Base-by-base conservation (phyloP, 2,329 filamentous ascomycete genomes). In the Shiraia sp. region DNA sequence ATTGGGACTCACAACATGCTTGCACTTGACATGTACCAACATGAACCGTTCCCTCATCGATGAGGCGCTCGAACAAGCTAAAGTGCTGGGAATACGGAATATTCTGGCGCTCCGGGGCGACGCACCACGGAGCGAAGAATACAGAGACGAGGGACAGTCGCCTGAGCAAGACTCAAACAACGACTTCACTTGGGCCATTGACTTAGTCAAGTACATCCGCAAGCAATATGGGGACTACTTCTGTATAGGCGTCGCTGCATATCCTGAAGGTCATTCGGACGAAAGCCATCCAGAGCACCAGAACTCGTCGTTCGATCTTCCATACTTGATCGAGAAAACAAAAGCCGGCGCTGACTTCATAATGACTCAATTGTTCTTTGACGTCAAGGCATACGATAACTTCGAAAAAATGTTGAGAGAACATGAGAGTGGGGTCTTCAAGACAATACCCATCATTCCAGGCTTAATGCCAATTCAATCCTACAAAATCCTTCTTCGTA, bases 281-380 rank as follows among this genome's bases (percentile, higher is more conserved):
- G 90, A 95, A 69, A 89, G 85, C 47, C 86, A 95, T 68, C 92
- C 92, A 1, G 88, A 95, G 60, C 80, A 87, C 49, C 83, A 86
- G 63, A 78, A 79, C 54, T 76, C 80, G 0, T 66, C 69, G 40
- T 73, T 75, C 38, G 93, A 99, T 71, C 72, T 99, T 45, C 88
- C 91, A 1, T 95, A 87, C 61, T 77, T 99, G 39, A 82, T 95
- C 9, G 90, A 96, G 55, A 99, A 99, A 78, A 87, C 86, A 1
- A 78, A 86, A 57, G 93, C 93, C 3, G 93, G 93, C 1, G 93
- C 91, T 36, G 91, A 97, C 72, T 99, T 99, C 65, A 87, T 99
- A 71, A 96, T 99, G 89, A 97, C 93, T 1, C 93, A 99, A 70
- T 79, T 99, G 7, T 97, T 96, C 71, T 99, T 96, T 69, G 90